Base-by-base conservation (phyloP, 164 flowering plant genomes). In the Tinospora cordifolia region DNA sequence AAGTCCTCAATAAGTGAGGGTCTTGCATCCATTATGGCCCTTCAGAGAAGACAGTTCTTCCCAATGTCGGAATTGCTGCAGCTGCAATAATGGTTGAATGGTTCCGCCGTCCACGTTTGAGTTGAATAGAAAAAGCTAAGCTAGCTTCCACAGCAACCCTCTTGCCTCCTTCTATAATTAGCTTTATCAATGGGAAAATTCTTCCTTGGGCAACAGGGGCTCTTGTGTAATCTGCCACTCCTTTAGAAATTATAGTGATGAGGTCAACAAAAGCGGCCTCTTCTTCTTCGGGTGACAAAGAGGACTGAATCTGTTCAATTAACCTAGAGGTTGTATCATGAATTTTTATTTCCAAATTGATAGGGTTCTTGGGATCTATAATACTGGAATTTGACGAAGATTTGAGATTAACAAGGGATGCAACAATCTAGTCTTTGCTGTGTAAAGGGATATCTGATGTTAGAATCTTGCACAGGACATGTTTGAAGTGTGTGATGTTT, bases 51-150 rank as follows among this genome's bases (percentile, higher is more conserved):
- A 90, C 84, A 67, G 86, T 80, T 71, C 85, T 83, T 72, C 83
- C 80, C 81, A 92, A 75, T 3, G 69, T 73, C 0, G 95, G 92
- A 38, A 87, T 84, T 39, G 93, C 88, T 34, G 93, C 95, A 8
- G 96, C 92, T 39, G 88, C 89, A 49, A 88, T 7, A 41, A 92
- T 88, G 8, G 85, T 86, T 0, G 85, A 39, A 78, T 90, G 97
- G 69, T 90, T 92, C 78, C 97, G 21, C 74, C 75, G 60, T 92
- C 89, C 93, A 87, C 88, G 79, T 92, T 88, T 47, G 90, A 75
- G 71, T 85, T 88, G 73, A 86, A 85, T 34, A 92, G 75, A n/a
- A 57, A 92, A 76, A 6, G 88, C 79, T 22, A 92, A 71, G 17
- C 86, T 76, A 13, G 92, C 90, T 72, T 90, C 96, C 0, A 77